phyloP scores from a whole-genome alignment of 2,329 filamentous ascomycete genomes.

The Ophiostoma perfectum region DNA sequence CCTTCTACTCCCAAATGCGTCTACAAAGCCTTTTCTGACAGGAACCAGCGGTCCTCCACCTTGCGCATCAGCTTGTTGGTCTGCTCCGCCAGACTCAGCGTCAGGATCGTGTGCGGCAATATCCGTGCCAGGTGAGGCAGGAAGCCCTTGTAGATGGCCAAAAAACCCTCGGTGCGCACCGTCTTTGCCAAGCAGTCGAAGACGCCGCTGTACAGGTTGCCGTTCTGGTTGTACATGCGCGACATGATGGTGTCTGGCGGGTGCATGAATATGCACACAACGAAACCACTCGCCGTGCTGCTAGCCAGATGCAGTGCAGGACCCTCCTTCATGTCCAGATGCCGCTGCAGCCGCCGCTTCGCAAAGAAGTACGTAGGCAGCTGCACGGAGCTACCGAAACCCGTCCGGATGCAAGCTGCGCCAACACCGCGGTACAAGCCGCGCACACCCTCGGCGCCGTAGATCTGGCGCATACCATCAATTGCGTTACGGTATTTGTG shows the following conservation, averaged over 20 bases:
- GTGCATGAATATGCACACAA: constrained; percentile 97
- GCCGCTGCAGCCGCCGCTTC: constrained; percentile 75
- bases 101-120: constrained; percentile 90
- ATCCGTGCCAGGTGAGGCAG: constrained; percentile 91
- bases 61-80: constrained; percentile 87
- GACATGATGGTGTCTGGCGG: constrained; percentile 99
- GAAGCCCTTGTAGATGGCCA: constrained; percentile 97
- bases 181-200: constrained; percentile 92
- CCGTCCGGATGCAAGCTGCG: constrained; percentile 92
- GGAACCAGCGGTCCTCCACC: constrained; percentile 57
- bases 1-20: not conserved
- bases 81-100: constrained; percentile 88
- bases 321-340: constrained; percentile 85
- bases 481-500: constrained; percentile 82
- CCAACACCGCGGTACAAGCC: constrained; percentile 87
- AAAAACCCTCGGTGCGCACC: constrained; percentile 78
- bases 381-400: constrained; percentile 92
- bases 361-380: constrained; percentile 97
- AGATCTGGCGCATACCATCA: constrained; percentile 79
- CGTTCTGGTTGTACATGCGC: constrained; percentile 96
- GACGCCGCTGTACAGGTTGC: constrained; percentile 89
- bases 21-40: not conserved
- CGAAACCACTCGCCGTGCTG: constrained; percentile 85
- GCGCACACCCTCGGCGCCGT: constrained; percentile 65
- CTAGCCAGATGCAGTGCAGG: constrained; percentile 82